Evolutionary conservation across 768 basidiomycete genomes (phyloP).

Genomic region (Collybiopsis luxurians): DNA sequence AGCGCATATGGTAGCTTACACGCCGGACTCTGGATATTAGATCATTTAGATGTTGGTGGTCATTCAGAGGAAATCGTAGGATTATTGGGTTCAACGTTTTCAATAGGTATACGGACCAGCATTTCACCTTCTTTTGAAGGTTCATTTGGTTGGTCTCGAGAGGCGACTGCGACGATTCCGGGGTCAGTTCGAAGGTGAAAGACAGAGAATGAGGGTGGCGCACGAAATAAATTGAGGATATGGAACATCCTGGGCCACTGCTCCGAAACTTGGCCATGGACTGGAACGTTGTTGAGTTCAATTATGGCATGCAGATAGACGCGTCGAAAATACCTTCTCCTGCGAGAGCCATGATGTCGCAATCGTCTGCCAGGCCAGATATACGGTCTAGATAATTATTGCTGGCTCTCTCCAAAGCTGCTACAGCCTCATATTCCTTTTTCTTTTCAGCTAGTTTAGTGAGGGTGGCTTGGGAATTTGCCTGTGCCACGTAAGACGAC

Average conservation of each 20-base stretch:
- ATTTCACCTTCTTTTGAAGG: constrained; percentile 45
- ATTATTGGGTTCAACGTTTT: constrained; percentile 48
- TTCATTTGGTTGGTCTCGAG: constrained; percentile 26
- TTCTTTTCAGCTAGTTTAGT: constrained; percentile 73
- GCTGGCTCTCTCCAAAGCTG: constrained; percentile 66
- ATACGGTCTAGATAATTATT: constrained; percentile 64
- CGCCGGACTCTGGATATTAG: too few species aligned
- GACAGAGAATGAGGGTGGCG: constrained; percentile 21
- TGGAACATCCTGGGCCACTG: constrained; percentile 86
- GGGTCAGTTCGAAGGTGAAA: neutral
- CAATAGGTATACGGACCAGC: constrained; percentile 72
- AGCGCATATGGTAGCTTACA: too few species aligned
- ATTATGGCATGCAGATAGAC: neutral
- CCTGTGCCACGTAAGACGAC: constrained; percentile 44
- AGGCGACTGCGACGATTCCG: constrained; percentile 44
- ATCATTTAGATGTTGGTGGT: neutral
- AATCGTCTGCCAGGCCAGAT: constrained; percentile 67
- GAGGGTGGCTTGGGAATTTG: constrained; percentile 44
- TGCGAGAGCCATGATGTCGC: constrained; percentile 74
- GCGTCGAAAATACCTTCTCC: constrained; percentile 50
- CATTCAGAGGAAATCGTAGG: constrained; percentile 16
- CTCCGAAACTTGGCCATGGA: constrained; percentile 72
- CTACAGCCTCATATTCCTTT: constrained; percentile 76
- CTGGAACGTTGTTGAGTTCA: constrained; percentile 29
- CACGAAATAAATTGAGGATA: constrained; percentile 68